Evolutionary conservation across 768 basidiomycete species (phyloP).

Genomic region (Exidia glandulosa): DNA sequence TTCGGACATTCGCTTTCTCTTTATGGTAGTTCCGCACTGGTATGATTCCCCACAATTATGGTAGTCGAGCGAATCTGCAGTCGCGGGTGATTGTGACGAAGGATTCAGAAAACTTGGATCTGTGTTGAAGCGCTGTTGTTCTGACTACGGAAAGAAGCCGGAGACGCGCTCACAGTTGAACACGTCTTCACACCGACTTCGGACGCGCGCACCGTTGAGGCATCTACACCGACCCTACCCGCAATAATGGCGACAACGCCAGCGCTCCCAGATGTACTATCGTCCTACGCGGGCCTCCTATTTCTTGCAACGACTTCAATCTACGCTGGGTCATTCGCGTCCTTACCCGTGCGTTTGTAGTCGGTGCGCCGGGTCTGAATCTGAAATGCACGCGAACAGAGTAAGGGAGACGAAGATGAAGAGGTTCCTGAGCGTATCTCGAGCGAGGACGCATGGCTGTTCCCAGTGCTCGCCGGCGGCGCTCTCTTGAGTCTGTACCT

Average conservation of each 20-base stretch:
- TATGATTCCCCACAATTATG: no score
- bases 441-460: conserved; percentile 19
- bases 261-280: conserved; percentile 24
- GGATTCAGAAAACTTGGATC: no score
- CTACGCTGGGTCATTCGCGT: conserved; percentile 58
- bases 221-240: no score
- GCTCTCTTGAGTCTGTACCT: conserved; percentile 58
- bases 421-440: conserved; percentile 41
- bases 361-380: conserved; percentile 3
- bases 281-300: conserved; percentile 60
- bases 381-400: conserved; percentile 1
- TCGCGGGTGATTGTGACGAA: no score
- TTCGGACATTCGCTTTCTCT: no score
- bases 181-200: no score
- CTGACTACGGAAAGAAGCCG: no score
- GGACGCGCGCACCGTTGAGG: no score
- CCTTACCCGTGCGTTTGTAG: conserved; percentile 44
- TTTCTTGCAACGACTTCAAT: conserved; percentile 54
- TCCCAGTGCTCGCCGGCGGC: conserved; percentile 33
- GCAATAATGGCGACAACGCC: not conserved
- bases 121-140: no score
- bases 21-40: no score
- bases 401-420: conserved; percentile 33
- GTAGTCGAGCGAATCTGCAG: no score
- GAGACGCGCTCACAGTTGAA: no score